A percentile compares a stretch with the other conserved stretches of the same genome.
These are phyloP conservation scores for Hsuehochloa calcarea DNA, from an alignment of 176 grass and related monocot genomes.

Conservation along the genomic window DNA sequence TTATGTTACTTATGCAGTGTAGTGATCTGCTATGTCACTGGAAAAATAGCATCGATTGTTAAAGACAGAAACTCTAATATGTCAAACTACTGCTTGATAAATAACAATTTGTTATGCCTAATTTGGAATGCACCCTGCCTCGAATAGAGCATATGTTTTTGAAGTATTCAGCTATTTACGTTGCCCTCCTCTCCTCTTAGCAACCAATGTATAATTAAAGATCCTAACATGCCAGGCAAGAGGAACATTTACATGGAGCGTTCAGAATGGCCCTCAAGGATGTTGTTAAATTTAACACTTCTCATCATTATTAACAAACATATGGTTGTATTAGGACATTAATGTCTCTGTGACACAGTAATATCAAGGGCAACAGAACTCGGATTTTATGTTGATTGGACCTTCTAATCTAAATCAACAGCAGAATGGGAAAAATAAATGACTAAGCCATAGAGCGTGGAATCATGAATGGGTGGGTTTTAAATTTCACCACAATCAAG, in stretches of 20 bases:
- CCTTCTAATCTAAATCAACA: neutral
- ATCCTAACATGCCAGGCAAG: neutral
- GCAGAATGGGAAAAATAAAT: neutral
- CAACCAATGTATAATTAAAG: neutral
- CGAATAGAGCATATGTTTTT: neutral
- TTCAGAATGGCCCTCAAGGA: neutral
- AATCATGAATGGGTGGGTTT: neutral
- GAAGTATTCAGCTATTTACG: neutral
- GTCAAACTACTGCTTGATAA: neutral
- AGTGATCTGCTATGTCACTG: neutral
- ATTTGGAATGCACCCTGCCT: neutral
- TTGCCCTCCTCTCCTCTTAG: neutral
- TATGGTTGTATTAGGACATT: neutral
- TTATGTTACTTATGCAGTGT: neutral
- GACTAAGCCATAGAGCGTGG: neutral
- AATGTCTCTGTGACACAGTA: neutral
- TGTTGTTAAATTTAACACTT: neutral
- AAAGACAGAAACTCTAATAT: neutral
- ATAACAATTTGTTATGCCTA: neutral
- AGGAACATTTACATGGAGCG: constrained; percentile 1
- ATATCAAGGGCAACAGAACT: neutral
- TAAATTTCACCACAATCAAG: neutral
- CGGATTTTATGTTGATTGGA: neutral
- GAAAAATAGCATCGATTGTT: neutral
- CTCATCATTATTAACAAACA: neutral